Evolutionary conservation across 495 filamentous ascomycete genomes (phyloP).

Genomic region (Aspergillus diversus): DNA sequence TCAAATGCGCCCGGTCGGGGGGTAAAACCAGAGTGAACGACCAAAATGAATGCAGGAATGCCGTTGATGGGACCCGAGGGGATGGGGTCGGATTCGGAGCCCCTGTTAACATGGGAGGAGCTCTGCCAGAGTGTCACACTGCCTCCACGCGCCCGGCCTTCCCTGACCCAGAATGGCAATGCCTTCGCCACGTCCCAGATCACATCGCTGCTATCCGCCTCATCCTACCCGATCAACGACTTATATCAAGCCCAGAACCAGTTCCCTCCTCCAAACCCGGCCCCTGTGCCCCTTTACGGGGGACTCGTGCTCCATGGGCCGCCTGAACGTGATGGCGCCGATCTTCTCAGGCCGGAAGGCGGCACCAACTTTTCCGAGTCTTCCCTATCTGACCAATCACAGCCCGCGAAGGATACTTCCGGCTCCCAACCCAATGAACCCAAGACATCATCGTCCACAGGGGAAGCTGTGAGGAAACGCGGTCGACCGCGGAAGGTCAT

Average conservation of each 20-base stretch:
- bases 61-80: background rate
- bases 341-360: background rate
- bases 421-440: background rate
- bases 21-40: background rate
- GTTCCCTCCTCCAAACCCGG: background rate
- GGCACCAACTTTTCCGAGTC: background rate
- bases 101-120: conserved; percentile 1
- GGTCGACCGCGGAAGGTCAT: conserved; percentile 25
- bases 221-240: conserved; percentile 31
- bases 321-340: background rate
- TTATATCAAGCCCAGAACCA: conserved; percentile 8
- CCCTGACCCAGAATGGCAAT: background rate
- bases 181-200: conserved; percentile 18
- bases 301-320: conserved; percentile 1
- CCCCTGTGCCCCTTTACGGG: background rate
- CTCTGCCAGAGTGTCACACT: background rate
- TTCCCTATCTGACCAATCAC: conserved; percentile 1
- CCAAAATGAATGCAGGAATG: conserved; percentile 1
- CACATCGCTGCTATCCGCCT: conserved; percentile 28
- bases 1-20: too few species aligned
- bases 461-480: conserved; percentile 23
- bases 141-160: conserved; percentile 1
- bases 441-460: background rate
- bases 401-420: background rate
- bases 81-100: background rate